A percentile compares a stretch with the other conserved stretches of the same genome.
These are phyloP conservation scores for Mycena galericulata DNA, from an alignment of 768 basidiomycete species.

Conservation along the genomic window DNA sequence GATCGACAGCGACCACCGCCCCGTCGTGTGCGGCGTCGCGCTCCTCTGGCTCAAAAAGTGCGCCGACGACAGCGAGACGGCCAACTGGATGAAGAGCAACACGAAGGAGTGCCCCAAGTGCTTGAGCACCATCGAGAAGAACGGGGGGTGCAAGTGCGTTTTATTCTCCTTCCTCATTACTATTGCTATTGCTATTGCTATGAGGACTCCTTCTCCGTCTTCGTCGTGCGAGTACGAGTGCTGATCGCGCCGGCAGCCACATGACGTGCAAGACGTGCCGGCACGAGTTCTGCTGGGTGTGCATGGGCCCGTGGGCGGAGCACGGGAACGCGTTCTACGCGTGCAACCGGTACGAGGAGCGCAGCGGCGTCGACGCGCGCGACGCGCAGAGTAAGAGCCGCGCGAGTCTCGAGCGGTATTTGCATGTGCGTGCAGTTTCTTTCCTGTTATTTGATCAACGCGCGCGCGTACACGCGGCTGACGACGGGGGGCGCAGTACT, in stretches of 20 bases:
- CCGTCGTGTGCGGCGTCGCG: slow-evolving; percentile 89
- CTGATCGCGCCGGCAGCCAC: slow-evolving; percentile 68
- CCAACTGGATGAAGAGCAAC: slow-evolving; percentile 99
- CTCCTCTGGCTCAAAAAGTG: slow-evolving; percentile 98
- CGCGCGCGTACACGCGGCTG: background rate
- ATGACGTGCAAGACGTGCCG: slow-evolving; percentile 99
- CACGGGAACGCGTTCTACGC: slow-evolving; percentile 99
- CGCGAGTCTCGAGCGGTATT: slow-evolving; percentile 93
- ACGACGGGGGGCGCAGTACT: slow-evolving; percentile 79
- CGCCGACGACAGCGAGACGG: slow-evolving; percentile 96
- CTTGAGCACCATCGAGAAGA: slow-evolving; percentile 99
- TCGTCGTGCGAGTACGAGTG: no score
- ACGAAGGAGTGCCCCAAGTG: slow-evolving; percentile 98
- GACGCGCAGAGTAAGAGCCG: slow-evolving; percentile 93
- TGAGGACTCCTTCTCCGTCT: no score
- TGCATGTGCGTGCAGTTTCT: slow-evolving; percentile 76
- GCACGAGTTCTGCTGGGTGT: slow-evolving; percentile 99
- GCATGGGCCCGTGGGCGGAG: slow-evolving; percentile 98
- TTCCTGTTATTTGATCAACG: no score
- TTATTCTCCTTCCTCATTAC: slow-evolving; percentile 16
- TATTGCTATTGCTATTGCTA: no score
- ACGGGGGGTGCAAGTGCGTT: slow-evolving; percentile 98
- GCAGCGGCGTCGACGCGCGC: slow-evolving; percentile 85
- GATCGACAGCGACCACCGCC: slow-evolving; percentile 90
- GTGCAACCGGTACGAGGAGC: slow-evolving; percentile 97